Evolutionary conservation across 1,139 yeast genomes (phyloP).

Genomic region (Yarrowia galli): DNA sequence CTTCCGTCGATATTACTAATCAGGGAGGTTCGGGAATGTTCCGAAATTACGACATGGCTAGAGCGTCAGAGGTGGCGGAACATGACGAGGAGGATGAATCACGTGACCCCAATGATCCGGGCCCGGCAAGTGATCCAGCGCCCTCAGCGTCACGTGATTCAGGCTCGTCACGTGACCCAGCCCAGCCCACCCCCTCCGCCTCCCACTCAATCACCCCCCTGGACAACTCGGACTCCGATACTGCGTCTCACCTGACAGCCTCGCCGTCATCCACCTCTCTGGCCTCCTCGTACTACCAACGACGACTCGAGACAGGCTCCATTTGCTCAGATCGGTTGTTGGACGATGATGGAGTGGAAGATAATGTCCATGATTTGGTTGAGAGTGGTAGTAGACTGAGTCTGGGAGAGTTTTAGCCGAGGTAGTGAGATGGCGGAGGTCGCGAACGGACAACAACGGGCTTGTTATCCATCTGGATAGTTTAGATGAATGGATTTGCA

Average conservation of each 20-base stretch:
- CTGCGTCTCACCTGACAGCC: not conserved
- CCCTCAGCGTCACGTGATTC: not conserved
- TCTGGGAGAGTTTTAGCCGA: not conserved
- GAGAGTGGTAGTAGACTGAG: not conserved
- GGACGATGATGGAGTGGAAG: constrained; percentile 30
- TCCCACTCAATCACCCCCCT: not conserved
- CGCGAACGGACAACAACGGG: no score
- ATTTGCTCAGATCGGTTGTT: constrained; percentile 21
- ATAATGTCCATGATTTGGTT: constrained; percentile 20
- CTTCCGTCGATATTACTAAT: constrained; percentile 14
- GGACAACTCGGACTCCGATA: constrained; percentile 1
- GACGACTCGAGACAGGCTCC: constrained; percentile 20
- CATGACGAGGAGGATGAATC: constrained; percentile 1
- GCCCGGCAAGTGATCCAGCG: no score
- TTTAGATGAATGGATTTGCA: no score
- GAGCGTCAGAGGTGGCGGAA: not conserved
- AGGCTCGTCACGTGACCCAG: not conserved
- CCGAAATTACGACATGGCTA: constrained; percentile 2
- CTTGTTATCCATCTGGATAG: no score
- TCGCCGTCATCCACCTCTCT: not conserved
- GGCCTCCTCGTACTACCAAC: constrained; percentile 5
- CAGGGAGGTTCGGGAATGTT: constrained; percentile 19
- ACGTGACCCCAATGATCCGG: not conserved
- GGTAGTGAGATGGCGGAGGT: not conserved
- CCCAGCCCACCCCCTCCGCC: no score